Evolutionary conservation across 768 basidiomycete species (phyloP).

Genomic region (Holtermannia corniformis): DNA sequence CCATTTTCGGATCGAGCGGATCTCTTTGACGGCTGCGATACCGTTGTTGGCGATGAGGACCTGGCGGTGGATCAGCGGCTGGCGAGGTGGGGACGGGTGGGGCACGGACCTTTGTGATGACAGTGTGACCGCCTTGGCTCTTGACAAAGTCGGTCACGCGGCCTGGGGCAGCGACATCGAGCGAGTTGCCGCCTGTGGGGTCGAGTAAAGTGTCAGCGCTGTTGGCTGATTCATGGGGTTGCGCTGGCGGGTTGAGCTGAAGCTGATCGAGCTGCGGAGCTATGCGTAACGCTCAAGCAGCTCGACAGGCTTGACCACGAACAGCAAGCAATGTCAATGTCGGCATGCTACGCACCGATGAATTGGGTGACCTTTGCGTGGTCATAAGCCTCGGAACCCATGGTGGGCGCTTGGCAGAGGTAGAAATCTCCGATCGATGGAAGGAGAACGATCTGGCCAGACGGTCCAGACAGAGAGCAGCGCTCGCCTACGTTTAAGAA

Average conservation of each 20-base stretch:
- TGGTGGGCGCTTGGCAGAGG: background rate
- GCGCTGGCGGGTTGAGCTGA: background rate
- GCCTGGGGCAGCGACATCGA: constrained; percentile 71
- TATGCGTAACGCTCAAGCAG: background rate
- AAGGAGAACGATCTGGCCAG: too few relatives aligned
- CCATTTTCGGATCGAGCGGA: constrained; percentile 98
- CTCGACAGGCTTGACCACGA: background rate
- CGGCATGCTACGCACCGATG: constrained; percentile 46
- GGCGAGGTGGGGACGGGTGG: background rate
- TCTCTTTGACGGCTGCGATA: constrained; percentile 99
- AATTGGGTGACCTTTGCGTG: constrained; percentile 57
- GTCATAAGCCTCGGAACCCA: constrained; percentile 40
- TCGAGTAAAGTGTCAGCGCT: background rate
- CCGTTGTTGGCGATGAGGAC: constrained; percentile 99
- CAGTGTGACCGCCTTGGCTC: constrained; percentile 85
- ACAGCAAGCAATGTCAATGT: background rate
- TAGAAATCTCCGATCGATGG: too few relatives aligned
- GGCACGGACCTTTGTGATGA: constrained; percentile 81
- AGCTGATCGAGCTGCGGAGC: background rate
- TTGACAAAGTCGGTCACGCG: constrained; percentile 85
- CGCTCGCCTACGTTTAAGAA: too few relatives aligned
- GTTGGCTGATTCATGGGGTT: background rate
- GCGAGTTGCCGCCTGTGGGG: constrained; percentile 88
- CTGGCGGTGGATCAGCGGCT: constrained; percentile 44
- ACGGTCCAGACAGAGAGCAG: too few relatives aligned